These are phyloP conservation scores for Fusarium sp. DNA, from an alignment of 2,329 filamentous ascomycete genomes.

Conservation along the genomic window DNA sequence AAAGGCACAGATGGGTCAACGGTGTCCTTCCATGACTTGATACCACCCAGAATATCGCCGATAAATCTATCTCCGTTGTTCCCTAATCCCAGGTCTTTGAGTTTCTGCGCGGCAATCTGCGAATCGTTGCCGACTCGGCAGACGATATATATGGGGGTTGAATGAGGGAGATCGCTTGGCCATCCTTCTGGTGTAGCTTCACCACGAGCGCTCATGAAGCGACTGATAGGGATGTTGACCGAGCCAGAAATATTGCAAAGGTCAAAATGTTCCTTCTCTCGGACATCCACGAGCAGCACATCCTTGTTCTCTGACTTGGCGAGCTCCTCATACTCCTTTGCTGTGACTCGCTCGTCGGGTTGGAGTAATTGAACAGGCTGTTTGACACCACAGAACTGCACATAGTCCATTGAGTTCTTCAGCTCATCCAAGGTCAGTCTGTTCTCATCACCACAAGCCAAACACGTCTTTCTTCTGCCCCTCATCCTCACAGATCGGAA, in stretches of 20 bases:
- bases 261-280: slow-evolving; percentile 85
- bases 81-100: slow-evolving; percentile 69
- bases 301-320: slow-evolving; percentile 16
- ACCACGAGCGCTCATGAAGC: slow-evolving; percentile 65
- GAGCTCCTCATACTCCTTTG: slow-evolving; percentile 63
- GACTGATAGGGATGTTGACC: slow-evolving; percentile 70
- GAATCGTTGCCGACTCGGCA: slow-evolving; percentile 84
- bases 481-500: slow-evolving; percentile 84
- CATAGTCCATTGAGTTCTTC: slow-evolving; percentile 76
- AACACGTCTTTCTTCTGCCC: slow-evolving; percentile 73
- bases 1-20: slow-evolving; percentile 70
- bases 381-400: slow-evolving; percentile 80
- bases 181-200: slow-evolving; percentile 49
- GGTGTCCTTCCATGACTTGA: slow-evolving; percentile 75
- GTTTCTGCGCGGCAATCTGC: slow-evolving; percentile 71
- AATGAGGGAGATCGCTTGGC: slow-evolving; percentile 48
- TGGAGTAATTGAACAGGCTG: slow-evolving; percentile 64
- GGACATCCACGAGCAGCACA: slow-evolving; percentile 80
- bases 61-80: slow-evolving; percentile 65
- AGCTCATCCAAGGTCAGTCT: slow-evolving; percentile 70
- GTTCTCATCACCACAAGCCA: slow-evolving; percentile 74
- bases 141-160: slow-evolving; percentile 73
- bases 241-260: slow-evolving; percentile 80
- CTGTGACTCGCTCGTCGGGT: slow-evolving; percentile 73
- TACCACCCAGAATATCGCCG: slow-evolving; percentile 76